These are phyloP conservation scores for Eutrema japonicum DNA, from an alignment of 345 rosid species.

Conservation along the genomic window DNA sequence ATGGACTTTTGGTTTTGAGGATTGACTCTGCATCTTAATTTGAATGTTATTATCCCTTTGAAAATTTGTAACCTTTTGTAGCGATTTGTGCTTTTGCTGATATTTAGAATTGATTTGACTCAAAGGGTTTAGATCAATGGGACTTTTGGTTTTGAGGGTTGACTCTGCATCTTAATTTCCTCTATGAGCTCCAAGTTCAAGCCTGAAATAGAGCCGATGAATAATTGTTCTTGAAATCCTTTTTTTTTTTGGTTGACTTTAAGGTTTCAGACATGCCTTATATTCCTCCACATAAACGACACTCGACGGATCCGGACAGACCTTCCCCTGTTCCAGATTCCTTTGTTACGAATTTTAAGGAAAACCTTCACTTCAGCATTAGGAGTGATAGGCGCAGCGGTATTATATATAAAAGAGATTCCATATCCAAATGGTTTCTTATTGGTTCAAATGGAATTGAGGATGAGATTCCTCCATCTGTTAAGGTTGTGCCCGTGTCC, in stretches of 20 bases:
- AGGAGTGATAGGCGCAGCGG: conserved; percentile 25
- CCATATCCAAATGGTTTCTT: conserved; percentile 52
- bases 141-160: not conserved
- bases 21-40: conserved; percentile 13
- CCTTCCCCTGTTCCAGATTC: conserved; percentile 49
- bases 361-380: conserved; percentile 36
- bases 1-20: not conserved
- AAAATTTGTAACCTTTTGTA: not conserved
- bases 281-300: conserved; percentile 67
- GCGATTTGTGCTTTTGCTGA: not conserved
- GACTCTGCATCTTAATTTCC: not conserved
- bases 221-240: not conserved
- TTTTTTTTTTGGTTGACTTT: conserved; percentile 3
- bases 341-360: conserved; percentile 44
- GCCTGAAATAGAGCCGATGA: not conserved
- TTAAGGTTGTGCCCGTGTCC: conserved; percentile 45
- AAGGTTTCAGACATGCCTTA: conserved; percentile 53
- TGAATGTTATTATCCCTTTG: not conserved
- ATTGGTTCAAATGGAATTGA: conserved; percentile 49
- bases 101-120: not conserved
- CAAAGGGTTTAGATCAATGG: not conserved
- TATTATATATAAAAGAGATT: conserved; percentile 46
- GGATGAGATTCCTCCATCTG: conserved; percentile 43
- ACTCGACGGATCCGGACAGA: conserved; percentile 38
- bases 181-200: not conserved